phyloP scores from a whole-genome alignment of 2,329 filamentous ascomycete genomes.

The Lasiodiplodia sp. region DNA sequence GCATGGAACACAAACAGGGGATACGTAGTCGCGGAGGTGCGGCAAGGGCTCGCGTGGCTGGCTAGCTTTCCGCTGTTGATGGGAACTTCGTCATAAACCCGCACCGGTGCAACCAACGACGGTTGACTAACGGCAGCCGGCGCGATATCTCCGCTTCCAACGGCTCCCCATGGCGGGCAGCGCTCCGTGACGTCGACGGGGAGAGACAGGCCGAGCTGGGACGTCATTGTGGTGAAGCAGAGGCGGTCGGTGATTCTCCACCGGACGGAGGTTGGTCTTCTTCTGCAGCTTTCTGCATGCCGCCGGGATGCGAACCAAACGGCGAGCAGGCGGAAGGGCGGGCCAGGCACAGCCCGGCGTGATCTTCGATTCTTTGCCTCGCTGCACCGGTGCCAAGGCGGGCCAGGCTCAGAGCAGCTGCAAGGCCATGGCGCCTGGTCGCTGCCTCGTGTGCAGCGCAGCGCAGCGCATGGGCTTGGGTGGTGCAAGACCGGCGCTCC shows the following conservation, averaged over 20 bases:
- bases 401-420: neutral
- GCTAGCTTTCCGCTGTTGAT: neutral
- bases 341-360: neutral
- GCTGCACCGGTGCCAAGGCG: neutral
- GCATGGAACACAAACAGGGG: neutral
- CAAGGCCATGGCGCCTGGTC: neutral
- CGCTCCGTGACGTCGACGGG: conserved; percentile 6
- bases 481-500: neutral
- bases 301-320: neutral
- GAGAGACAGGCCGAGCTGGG: neutral
- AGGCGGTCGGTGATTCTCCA: neutral
- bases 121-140: neutral
- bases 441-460: conserved; percentile 6
- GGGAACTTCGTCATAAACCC: neutral
- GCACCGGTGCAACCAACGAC: neutral
- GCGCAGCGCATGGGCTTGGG: neutral
- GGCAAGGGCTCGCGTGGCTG: neutral
- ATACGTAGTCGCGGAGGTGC: neutral
- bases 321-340: neutral
- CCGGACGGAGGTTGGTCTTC: neutral
- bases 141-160: neutral
- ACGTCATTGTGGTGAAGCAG: neutral
- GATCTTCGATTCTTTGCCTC: conserved; percentile 9
- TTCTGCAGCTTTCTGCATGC: neutral
- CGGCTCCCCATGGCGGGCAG: conserved; percentile 21